Base-by-base conservation (phyloP, 1,284 basidiomycete genomes). In the Moesziomyces antarcticus region DNA sequence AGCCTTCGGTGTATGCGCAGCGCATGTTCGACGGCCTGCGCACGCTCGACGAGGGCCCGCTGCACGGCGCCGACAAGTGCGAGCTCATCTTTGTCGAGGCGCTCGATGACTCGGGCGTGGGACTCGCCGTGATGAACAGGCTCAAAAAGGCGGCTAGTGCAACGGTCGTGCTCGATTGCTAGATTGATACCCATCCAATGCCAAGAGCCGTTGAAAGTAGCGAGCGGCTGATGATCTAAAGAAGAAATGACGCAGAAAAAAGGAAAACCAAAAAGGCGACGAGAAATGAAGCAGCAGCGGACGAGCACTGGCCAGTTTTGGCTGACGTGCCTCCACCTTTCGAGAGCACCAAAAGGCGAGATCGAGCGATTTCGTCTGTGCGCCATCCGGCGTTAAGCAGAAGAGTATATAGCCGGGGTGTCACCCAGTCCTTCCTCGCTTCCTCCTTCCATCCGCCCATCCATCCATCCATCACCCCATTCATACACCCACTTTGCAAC, bases 91-190 rank as follows among this genome's bases (percentile, higher is more conserved):
- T 98, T 16, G 89, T 97, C 52, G 95, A 99, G 85, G 93, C 91
- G 62, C 88, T 97, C 20, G 85, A 87, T 37, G 93, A 97, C 83
- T 88, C 88, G 21, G 89, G 90, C 27, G 91, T 97, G 74, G 97
- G 96, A 0, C 85, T 98, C 48, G 97, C 97, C 1, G 90, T 99
- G 25, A 98, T 98, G 95, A 98, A 99, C 83, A 88, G 96, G n/a
- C 89, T 95, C n/a, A 89, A 89, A 66, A 99, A 99, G 84, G 96
- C 97, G 1, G 94, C 94, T 16, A 74, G 75, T 47, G 61, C 52
- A 13, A 75, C 70, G 11, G 63, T 79, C 14, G 51, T 69, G 1
- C 49, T 80, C 10, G 62, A 73, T 44, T 73, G 71, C 42, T 69
- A 67, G 52, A 44, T 6, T 11, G n/a, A 22, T 21, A 33, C 33